phyloP scores from a whole-genome alignment of 225 moss, liverwort and hornwort species.

The Rhytidiadelphus loreus region DNA sequence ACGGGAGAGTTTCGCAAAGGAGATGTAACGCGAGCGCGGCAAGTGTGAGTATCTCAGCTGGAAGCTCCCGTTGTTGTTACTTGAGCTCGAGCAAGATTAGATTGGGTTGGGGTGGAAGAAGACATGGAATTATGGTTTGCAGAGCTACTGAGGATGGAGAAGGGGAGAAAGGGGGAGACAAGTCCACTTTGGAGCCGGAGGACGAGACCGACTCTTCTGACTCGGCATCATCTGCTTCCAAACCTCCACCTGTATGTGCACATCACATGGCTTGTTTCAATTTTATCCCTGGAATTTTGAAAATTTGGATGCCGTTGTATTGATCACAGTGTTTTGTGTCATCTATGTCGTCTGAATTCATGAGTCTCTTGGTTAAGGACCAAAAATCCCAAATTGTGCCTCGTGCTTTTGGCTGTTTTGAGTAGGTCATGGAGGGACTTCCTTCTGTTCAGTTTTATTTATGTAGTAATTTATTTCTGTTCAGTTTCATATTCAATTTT shows the following conservation, averaged over 20 bases:
- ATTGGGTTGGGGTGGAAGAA: background rate
- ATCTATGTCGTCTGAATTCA: background rate
- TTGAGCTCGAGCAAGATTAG: slow-evolving; percentile 2
- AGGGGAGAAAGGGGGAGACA: slow-evolving; percentile 34
- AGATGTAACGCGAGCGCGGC: background rate
- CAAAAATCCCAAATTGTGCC: background rate
- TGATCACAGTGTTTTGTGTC: background rate
- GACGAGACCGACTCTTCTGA: slow-evolving; percentile 20
- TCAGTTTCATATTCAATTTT: background rate
- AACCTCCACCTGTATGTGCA: slow-evolving; percentile 16
- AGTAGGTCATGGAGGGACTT: background rate
- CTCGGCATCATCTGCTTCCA: slow-evolving; percentile 1
- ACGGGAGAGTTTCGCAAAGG: background rate
- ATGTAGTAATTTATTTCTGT: background rate
- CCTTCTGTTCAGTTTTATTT: background rate
- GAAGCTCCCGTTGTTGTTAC: background rate
- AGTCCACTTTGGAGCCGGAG: slow-evolving; percentile 32
- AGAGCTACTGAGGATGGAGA: slow-evolving; percentile 19
- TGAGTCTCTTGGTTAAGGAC: background rate
- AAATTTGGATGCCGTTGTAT: background rate
- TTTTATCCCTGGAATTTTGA: background rate
- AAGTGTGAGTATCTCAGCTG: background rate
- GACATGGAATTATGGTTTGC: slow-evolving; percentile 7
- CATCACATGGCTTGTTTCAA: background rate
- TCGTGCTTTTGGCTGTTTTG: background rate